phyloP scores from a whole-genome alignment of 129 eudicot species.

The Logfia minima region DNA sequence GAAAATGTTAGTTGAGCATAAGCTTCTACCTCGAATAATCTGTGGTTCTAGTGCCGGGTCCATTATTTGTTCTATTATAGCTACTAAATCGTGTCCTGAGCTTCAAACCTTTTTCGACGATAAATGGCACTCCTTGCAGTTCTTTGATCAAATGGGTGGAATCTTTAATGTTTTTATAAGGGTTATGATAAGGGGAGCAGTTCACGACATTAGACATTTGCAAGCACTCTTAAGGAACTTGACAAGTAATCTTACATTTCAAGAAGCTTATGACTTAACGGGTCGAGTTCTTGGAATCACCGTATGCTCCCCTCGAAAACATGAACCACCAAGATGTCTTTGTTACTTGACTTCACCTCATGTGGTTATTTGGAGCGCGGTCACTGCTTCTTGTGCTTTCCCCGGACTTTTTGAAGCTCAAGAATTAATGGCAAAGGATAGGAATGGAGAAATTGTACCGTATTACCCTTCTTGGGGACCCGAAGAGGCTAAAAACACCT shows the following conservation, averaged over 20 bases:
- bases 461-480: not conserved
- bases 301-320: not conserved
- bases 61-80: not conserved
- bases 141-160: constrained; percentile 1
- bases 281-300: constrained; percentile 2
- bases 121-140: not conserved
- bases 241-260: not conserved
- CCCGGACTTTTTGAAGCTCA: not conserved
- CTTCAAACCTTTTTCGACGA: not conserved
- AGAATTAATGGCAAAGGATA: not conserved
- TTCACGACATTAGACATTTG: constrained; percentile 1
- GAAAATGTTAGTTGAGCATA: not conserved
- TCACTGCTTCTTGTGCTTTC: not conserved
- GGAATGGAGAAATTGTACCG: not conserved
- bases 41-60: not conserved
- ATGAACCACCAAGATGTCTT: constrained; percentile 5
- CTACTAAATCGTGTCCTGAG: not conserved
- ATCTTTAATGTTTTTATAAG: not conserved
- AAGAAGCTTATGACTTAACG: constrained; percentile 6
- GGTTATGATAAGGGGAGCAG: not conserved
- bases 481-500: not conserved
- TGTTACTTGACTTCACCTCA: constrained; percentile 3
- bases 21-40: not conserved
- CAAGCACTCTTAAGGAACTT: not conserved
- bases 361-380: not conserved